Conservation (phyloP, 192 early-diverging fungal species). For the Borealophlyctis nickersoniae region DNA sequence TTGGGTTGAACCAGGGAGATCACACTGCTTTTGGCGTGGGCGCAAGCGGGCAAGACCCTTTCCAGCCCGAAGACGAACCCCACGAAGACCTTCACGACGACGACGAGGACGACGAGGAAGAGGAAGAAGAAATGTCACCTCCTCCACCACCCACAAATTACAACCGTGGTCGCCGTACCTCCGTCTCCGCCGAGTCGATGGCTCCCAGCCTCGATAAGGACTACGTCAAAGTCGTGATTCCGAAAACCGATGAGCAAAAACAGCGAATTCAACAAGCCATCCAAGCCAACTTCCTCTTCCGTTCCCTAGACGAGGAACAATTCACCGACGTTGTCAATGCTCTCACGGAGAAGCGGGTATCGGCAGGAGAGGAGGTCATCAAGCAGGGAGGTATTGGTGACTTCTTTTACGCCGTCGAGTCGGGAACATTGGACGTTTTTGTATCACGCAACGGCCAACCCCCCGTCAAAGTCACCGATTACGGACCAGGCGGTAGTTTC, state of each 20-base stretch:
- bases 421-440: constrained; percentile 87
- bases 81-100: constrained; percentile 62
- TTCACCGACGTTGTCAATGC: constrained; percentile 91
- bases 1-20: too few species aligned
- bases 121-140: constrained; percentile 38
- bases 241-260: constrained; percentile 83
- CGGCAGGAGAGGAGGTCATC: constrained; percentile 72
- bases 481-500: constrained; percentile 86
- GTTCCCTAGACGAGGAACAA: constrained; percentile 92
- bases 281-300: constrained; percentile 89
- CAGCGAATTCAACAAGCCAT: constrained; percentile 79
- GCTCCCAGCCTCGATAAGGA: constrained; percentile 78
- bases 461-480: constrained; percentile 72
- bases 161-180: constrained; percentile 87
- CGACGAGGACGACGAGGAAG: constrained; percentile 50
- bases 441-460: constrained; percentile 65
- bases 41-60: too few species aligned
- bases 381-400: constrained; percentile 94
- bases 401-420: constrained; percentile 98
- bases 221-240: constrained; percentile 81
- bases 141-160: constrained; percentile 63
- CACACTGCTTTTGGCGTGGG: too few species aligned
- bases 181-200: constrained; percentile 96
- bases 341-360: constrained; percentile 87
- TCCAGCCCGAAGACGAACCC: constrained; percentile 39